These are phyloP conservation scores for Paraconiothyrium brasiliense DNA, from an alignment of 2,329 filamentous ascomycete genomes.

Conservation along the genomic window DNA sequence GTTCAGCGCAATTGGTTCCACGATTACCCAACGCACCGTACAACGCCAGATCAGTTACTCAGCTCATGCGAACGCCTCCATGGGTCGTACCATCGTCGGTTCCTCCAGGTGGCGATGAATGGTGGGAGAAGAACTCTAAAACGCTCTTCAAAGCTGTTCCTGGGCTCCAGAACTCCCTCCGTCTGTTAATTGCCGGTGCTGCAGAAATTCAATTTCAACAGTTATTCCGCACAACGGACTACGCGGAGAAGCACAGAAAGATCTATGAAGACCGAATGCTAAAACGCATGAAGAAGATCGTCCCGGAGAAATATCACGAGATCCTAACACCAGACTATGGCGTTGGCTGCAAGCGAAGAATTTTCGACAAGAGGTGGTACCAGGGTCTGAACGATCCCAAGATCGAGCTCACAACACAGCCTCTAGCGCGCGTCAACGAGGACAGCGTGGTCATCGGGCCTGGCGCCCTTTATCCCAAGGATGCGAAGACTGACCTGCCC, in stretches of 20 bases:
- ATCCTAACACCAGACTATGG: constrained; percentile 70
- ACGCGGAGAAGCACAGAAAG: constrained; percentile 52
- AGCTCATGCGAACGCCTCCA: constrained; percentile 67
- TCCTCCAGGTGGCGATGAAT: constrained; percentile 51
- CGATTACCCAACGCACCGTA: constrained; percentile 57
- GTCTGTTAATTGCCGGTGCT: constrained; percentile 57
- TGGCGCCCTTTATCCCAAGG: constrained; percentile 57
- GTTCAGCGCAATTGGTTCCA: constrained; percentile 66
- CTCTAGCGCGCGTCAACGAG: constrained; percentile 59
- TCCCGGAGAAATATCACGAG: constrained; percentile 69
- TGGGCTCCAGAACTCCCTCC: constrained; percentile 57
- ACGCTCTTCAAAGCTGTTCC: constrained; percentile 60
- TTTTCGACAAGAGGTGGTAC: constrained; percentile 68
- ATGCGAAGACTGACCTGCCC: constrained; percentile 43
- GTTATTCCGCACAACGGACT: constrained; percentile 54
- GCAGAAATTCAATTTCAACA: constrained; percentile 58
- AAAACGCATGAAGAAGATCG: constrained; percentile 57
- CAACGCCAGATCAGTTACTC: constrained; percentile 65
- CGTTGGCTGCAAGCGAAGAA: constrained; percentile 71
- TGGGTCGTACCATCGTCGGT: constrained; percentile 60
- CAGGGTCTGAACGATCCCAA: constrained; percentile 62
- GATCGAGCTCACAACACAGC: constrained; percentile 63
- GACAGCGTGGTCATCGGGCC: constrained; percentile 62
- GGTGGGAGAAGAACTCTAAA: constrained; percentile 59
- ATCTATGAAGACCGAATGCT: constrained; percentile 56